Conservation (phyloP, 2,329 filamentous ascomycete species). For the Colletotrichum horii region DNA sequence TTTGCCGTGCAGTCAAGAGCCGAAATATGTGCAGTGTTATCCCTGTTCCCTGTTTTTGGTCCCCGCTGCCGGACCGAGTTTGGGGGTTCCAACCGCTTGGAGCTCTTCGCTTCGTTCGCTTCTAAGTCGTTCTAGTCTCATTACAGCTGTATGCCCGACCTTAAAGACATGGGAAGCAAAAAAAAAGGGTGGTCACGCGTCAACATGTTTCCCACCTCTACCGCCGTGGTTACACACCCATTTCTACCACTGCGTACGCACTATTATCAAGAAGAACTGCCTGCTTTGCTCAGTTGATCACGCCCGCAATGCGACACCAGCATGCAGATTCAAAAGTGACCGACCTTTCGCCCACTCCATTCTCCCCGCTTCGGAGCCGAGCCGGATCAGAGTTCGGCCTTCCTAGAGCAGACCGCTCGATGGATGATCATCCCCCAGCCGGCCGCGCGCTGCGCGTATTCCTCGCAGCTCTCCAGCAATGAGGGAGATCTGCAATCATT, state of each 20-base stretch:
- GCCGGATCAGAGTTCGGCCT: background rate
- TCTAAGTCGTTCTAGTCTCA: background rate
- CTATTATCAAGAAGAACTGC: background rate
- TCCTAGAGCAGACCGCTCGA: background rate
- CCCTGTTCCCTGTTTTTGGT: constrained; percentile 7
- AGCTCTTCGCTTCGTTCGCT: background rate
- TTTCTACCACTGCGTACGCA: background rate
- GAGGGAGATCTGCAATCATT: background rate
- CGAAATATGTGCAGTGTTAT: background rate
- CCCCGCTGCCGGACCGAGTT: background rate
- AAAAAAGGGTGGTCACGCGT: background rate
- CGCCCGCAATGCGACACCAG: background rate
- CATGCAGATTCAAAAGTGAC: background rate
- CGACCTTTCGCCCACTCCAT: background rate
- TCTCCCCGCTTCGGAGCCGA: constrained; percentile 4
- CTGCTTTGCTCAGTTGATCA: background rate
- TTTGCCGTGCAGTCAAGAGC: constrained; percentile 9
- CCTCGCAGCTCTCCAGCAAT: background rate
- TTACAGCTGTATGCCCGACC: background rate
- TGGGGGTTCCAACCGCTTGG: constrained; percentile 6
- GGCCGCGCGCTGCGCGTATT: background rate
- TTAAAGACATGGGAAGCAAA: background rate
- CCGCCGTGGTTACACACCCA: background rate
- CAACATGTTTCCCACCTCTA: background rate
- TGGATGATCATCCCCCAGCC: background rate